Evolutionary conservation across 2,329 filamentous ascomycete genomes (phyloP).

Genomic region (Sclerotinia trifoliorum): DNA sequence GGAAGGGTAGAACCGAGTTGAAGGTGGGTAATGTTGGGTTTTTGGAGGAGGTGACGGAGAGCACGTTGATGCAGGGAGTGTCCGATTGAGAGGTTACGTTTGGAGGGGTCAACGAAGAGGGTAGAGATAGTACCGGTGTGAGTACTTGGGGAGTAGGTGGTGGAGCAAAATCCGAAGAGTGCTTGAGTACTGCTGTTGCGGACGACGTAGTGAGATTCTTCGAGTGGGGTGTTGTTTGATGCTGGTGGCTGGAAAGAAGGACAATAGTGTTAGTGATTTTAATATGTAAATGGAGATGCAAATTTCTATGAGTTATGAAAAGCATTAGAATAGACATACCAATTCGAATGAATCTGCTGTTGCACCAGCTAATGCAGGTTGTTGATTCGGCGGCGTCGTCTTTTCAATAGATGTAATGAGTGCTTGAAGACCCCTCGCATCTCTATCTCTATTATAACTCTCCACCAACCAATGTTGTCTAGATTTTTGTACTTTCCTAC

Average conservation of each 20-base stretch:
- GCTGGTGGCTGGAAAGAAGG: constrained; percentile 1
- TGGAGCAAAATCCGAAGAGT: constrained; percentile 88
- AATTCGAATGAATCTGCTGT: constrained; percentile 75
- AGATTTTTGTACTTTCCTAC: constrained; percentile 83
- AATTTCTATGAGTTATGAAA: constrained; percentile 1
- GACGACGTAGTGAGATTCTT: constrained; percentile 87
- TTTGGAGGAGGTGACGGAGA: constrained; percentile 73
- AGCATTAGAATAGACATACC: constrained; percentile 34
- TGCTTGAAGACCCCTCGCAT: constrained; percentile 70
- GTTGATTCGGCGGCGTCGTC: constrained; percentile 62
- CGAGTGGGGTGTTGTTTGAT: constrained; percentile 33
- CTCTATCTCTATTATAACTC: constrained; percentile 76
- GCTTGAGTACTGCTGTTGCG: constrained; percentile 90
- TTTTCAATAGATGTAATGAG: constrained; percentile 70
- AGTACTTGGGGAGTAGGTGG: constrained; percentile 67
- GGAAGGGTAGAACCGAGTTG: constrained; percentile 81
- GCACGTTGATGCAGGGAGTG: constrained; percentile 85
- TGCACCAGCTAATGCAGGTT: constrained; percentile 62
- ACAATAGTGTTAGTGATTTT: not conserved
- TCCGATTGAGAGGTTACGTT: constrained; percentile 86
- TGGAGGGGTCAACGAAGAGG: constrained; percentile 83
- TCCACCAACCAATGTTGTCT: constrained; percentile 95
- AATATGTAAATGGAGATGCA: not conserved
- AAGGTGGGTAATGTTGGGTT: constrained; percentile 46
- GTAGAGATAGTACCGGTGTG: constrained; percentile 69